These are phyloP conservation scores for Ambispora gerdemannii DNA, from an alignment of 192 early-diverging fungal genomes.

Conservation along the genomic window DNA sequence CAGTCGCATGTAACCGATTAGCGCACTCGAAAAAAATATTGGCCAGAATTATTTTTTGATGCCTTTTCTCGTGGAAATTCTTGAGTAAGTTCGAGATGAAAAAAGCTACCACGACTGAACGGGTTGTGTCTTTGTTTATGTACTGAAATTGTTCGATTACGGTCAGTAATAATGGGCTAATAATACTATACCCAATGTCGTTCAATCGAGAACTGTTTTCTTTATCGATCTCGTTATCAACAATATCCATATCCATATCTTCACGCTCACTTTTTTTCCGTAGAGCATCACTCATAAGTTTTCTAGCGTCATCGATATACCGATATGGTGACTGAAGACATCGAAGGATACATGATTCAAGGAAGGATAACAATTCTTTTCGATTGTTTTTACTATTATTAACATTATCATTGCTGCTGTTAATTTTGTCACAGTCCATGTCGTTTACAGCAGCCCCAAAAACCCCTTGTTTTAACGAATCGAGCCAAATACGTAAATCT, in stretches of 20 bases:
- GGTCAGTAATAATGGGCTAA: neutral
- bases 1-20: too few relatives aligned
- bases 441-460: neutral
- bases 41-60: too few relatives aligned
- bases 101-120: neutral
- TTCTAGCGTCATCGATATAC: constrained; percentile 54
- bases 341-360: constrained; percentile 62
- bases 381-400: too few relatives aligned
- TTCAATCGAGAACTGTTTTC: neutral
- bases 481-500: constrained; percentile 58
- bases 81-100: neutral
- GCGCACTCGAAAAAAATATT: too few relatives aligned
- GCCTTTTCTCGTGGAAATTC: constrained; percentile 28
- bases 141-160: neutral
- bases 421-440: too few relatives aligned
- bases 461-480: constrained; percentile 37
- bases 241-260: constrained; percentile 25
- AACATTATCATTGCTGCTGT: too few relatives aligned
- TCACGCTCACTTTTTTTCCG: constrained; percentile 16
- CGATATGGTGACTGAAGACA: constrained; percentile 58
- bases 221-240: too few relatives aligned
- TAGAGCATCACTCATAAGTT: constrained; percentile 44
- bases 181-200: neutral
- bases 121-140: neutral
- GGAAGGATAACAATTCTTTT: constrained; percentile 50